Base-by-base conservation (phyloP, 2,329 filamentous ascomycete genomes). In the Fusarium goolgardi region DNA sequence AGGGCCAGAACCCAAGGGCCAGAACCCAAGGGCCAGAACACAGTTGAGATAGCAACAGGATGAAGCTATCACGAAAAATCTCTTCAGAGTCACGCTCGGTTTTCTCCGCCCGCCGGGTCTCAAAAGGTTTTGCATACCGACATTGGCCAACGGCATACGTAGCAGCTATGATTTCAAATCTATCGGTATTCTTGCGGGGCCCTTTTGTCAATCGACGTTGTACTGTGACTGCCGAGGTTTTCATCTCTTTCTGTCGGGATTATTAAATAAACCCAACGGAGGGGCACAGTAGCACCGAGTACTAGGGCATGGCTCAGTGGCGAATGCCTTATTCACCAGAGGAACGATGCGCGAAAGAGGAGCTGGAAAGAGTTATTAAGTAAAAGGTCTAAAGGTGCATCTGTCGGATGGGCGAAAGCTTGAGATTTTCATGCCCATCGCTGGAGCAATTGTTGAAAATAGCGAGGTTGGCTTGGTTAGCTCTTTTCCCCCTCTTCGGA, bases 391-490 rank as follows among this genome's bases (percentile, higher is more conserved):
- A 63, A 49, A 67, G 21, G 25, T 53, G 68, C 53, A 49, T 46
- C 32, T 27, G 40, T 37, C 32, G 43, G 37, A 54, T 62, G 60
- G 71, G 70, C 52, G 46, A 41, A 58, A 51, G 60, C 16, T 34
- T 50, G 25, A 55, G 56, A 54, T 53, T 51, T 71, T 55, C 49
- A 47, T 62, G 37, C 37, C 23, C 35, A 61, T 72, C 40, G 60
- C 57, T 56, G 41, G 57, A 60, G 51, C 66, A 67, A 72, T 72
- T 46, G 47, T 66, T 37, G 21, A 57, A 69, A 72, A 67, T 46
- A 55, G 40, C 39, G 50, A 66, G 59, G 57, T 70, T 56, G 56
- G 44, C 35, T 27, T 41, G 23, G n/a, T 13, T 20, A 8, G 23
- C 46, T 18, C 45, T 49, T 34, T 23, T 5, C 20, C 15, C 12